These are phyloP conservation scores for Moesziomyces sp. DNA, from an alignment of 1,284 basidiomycete species.

Conservation along the genomic window DNA sequence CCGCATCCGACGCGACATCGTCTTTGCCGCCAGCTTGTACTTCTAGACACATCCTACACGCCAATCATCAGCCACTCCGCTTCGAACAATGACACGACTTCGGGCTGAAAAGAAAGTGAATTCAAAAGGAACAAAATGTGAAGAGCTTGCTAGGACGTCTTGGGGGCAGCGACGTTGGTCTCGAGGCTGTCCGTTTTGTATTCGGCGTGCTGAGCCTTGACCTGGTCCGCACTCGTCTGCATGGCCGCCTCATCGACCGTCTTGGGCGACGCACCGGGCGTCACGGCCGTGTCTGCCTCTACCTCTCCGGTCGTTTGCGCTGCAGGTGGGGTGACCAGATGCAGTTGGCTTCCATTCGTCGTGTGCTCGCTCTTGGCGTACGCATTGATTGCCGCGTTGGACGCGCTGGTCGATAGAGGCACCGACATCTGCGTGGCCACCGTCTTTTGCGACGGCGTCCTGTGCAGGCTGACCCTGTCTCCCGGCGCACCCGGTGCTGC, in stretches of 20 bases:
- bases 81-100: not conserved
- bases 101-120: not conserved
- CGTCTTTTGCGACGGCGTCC: constrained; percentile 59
- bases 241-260: no score
- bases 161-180: not conserved
- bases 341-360: constrained; percentile 30
- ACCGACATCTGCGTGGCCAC: constrained; percentile 60
- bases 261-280: not conserved
- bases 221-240: not conserved
- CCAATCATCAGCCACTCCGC: no score
- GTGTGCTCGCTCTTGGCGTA: constrained; percentile 31
- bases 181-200: not conserved
- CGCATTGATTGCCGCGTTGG: constrained; percentile 32
- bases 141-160: no score
- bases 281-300: not conserved
- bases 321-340: constrained; percentile 15
- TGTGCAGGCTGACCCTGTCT: constrained; percentile 50
- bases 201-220: not conserved
- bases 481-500: constrained; percentile 31
- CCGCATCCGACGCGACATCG: constrained; percentile 74
- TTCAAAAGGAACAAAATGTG: not conserved
- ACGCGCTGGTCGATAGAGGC: constrained; percentile 51
- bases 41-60: constrained; percentile 30
- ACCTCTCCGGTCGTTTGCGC: not conserved
- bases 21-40: constrained; percentile 65